Evolutionary conservation across 257 asterid genomes (phyloP), one percentile per base, ranked within the genome.

Genomic region (Salvia rosmarinus): DNA sequence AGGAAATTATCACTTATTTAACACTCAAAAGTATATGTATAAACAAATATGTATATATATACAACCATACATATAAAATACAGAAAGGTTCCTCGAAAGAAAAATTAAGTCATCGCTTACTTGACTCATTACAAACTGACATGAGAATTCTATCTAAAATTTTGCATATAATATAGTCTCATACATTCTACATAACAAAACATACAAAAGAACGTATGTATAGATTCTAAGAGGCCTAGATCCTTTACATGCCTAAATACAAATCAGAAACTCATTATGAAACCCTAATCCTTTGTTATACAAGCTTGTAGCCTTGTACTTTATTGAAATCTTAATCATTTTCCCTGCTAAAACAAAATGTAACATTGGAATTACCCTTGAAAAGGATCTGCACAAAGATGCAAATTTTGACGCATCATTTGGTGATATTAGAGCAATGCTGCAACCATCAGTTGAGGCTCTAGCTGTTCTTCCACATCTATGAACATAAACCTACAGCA

Each of bases 381-480:
- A 72, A 85, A 94, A 91, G 49, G 99, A 91, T 80, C 74, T 89
- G 90, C 92, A 91, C 64, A 94, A 81, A 74, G 95, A 75, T 63
- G 95, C 98, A 77, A 91, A 94, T 72, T 90, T 94, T 2, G 95
- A 86, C 0, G 99, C 91, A 73, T 94, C 99, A 64, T 87, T 91
- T 25, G 99, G 92, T 49, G 98, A 85, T 65, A 89, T 82, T 54
- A 94, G 82, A 74, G 95, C 98, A 67, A 94, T 89, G 75, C 96
- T 88, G 85, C 99, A 94, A 74, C 99, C 99, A 85, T 94, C 99
- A 64, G 90, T 79, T 63, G 75, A 87, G 71, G 96, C 98, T 73
- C 99, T 86, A n/a, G 99, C 99, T 63, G 99, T 94, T 86, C 99
- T 84, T 83, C 98, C 98, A 75, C 99, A 88, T 82, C 99, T 82